These are phyloP conservation scores for Paulownia fortunei DNA, from an alignment of 257 asterid genomes.

Conservation along the genomic window DNA sequence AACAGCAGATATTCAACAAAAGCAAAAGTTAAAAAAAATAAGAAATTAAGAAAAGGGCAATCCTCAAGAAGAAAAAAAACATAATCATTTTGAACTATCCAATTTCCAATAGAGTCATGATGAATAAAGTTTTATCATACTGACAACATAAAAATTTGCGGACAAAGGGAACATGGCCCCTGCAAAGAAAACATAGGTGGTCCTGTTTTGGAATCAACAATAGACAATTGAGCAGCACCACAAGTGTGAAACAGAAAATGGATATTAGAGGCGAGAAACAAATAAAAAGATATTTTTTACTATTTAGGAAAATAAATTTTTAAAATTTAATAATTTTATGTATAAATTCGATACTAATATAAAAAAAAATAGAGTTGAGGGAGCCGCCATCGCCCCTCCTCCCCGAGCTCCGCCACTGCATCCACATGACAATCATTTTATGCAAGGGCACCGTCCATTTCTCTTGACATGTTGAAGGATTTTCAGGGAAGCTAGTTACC, in stretches of 20 bases:
- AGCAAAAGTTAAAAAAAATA: neutral
- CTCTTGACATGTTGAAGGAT: neutral
- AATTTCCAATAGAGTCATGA: no score
- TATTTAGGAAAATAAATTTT: no score
- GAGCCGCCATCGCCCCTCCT: no score
- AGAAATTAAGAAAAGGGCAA: neutral
- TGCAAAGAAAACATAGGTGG: neutral
- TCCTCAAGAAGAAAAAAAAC: neutral
- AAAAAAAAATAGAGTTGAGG: no score
- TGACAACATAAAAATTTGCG: neutral
- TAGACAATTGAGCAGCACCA: neutral
- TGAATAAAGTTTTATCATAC: no score
- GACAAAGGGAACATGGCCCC: neutral
- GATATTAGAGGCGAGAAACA: no score
- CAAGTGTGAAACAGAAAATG: no score
- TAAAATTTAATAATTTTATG: no score
- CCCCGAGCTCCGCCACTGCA: no score
- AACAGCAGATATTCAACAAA: neutral
- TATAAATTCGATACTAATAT: no score
- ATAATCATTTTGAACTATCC: neutral
- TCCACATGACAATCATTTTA: neutral
- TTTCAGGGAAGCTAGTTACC: conserved; percentile 12
- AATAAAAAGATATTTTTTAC: no score
- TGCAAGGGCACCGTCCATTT: conserved; percentile 3
- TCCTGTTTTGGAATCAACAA: neutral